phyloP scores from a whole-genome alignment of 2,329 filamentous ascomycete species.

The Colletotrichum cuscutae region DNA sequence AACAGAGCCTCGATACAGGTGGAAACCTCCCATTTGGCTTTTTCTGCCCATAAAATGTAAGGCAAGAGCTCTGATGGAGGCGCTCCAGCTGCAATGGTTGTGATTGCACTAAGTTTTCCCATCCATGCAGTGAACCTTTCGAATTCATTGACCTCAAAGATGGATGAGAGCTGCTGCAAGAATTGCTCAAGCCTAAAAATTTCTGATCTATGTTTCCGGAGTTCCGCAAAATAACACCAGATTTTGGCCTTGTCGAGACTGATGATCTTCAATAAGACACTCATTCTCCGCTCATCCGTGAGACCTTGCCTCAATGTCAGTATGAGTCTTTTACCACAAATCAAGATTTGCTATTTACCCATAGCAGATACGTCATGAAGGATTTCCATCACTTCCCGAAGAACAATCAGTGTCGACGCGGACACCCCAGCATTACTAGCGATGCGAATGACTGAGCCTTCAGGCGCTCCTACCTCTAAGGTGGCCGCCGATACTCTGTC shows the following conservation, averaged over 20 bases:
- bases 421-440: too few species aligned
- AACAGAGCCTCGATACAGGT: not conserved
- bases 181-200: not conserved
- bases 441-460: too few species aligned
- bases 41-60: conserved; percentile 3
- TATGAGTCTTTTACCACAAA: too few species aligned
- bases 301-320: too few species aligned
- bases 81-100: not conserved
- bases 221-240: not conserved
- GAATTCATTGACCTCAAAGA: not conserved
- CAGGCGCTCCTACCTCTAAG: too few species aligned
- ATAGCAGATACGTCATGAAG: too few species aligned
- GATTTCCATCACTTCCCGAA: too few species aligned
- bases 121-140: not conserved
- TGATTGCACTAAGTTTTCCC: not conserved
- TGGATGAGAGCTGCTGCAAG: not conserved
- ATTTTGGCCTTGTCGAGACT: not conserved
- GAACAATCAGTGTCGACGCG: too few species aligned
- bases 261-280: too few species aligned
- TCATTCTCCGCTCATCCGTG: too few species aligned
- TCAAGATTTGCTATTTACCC: too few species aligned
- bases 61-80: not conserved
- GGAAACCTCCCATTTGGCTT: conserved; percentile 8
- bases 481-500: too few species aligned
- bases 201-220: not conserved